A percentile compares a stretch with the other conserved stretches of the same genome.
These are phyloP conservation scores for Yamadazyma taylorii DNA, from an alignment of 1,139 yeast genomes.

Conservation along the genomic window DNA sequence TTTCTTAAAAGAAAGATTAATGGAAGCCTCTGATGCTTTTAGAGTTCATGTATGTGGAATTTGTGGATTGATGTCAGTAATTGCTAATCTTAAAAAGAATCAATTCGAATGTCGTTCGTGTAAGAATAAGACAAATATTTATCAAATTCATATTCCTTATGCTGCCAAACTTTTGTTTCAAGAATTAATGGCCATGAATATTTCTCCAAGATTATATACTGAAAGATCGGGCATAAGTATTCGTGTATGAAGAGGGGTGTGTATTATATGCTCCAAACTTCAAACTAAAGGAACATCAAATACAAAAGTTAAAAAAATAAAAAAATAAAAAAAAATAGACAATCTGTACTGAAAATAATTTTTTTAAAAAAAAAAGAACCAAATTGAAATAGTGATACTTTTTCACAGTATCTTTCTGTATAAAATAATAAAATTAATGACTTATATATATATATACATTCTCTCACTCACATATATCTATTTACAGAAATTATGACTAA, in stretches of 20 bases:
- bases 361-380: not conserved
- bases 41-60: constrained; percentile 97
- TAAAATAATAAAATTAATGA: constrained; percentile 7
- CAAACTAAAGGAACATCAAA: too few species aligned
- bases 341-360: too few species aligned
- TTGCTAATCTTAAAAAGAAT: constrained; percentile 94
- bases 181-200: constrained; percentile 98
- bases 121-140: constrained; percentile 96
- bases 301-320: too few species aligned
- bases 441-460: constrained; percentile 6
- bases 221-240: constrained; percentile 51
- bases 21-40: constrained; percentile 99
- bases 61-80: constrained; percentile 96
- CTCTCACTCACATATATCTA: constrained; percentile 8
- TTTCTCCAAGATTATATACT: constrained; percentile 81
- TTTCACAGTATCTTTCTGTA: constrained; percentile 12
- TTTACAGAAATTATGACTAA: constrained; percentile 11
- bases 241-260: too few species aligned
- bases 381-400: constrained; percentile 2
- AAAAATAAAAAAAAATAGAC: constrained; percentile 1
- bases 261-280: too few species aligned
- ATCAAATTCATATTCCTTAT: constrained; percentile 95
- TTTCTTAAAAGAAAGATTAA: constrained; percentile 91
- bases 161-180: constrained; percentile 97
- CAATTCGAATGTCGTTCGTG: constrained; percentile 98